These are phyloP conservation scores for Neofusicoccum kwambonambiense DNA, from an alignment of 2,329 filamentous ascomycete species.

Conservation along the genomic window DNA sequence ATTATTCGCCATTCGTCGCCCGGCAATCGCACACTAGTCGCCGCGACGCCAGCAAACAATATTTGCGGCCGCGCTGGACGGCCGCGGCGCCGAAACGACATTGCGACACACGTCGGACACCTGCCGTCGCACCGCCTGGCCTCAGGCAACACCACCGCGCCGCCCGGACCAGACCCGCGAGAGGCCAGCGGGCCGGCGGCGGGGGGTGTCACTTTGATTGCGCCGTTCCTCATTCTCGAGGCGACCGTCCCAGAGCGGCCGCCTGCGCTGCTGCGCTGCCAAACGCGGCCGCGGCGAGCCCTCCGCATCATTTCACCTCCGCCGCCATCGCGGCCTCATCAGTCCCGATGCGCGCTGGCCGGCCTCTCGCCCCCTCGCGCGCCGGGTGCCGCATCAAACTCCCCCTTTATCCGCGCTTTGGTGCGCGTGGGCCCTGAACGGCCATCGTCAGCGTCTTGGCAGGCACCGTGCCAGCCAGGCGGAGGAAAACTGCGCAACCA, in stretches of 20 bases:
- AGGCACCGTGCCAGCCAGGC: background rate
- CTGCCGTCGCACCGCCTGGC: background rate
- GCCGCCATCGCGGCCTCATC: background rate
- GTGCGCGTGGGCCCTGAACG: background rate
- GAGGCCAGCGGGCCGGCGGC: background rate
- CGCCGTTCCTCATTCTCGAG: background rate
- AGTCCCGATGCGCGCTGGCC: background rate
- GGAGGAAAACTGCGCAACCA: background rate
- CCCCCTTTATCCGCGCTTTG: background rate
- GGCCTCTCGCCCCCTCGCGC: background rate
- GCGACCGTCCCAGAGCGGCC: background rate
- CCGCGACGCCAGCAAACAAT: background rate
- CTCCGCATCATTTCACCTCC: background rate
- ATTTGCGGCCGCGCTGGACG: background rate
- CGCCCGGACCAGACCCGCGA: background rate
- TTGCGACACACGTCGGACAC: slow-evolving; percentile 2
- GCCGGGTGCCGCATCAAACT: background rate
- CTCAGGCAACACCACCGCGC: background rate
- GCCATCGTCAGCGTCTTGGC: slow-evolving; percentile 10
- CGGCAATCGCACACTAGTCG: too few species aligned
- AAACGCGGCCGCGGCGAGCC: background rate
- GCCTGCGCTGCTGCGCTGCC: background rate
- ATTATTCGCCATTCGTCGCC: background rate
- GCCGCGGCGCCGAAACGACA: background rate
- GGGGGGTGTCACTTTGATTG: slow-evolving; percentile 6